Evolutionary conservation across 2,329 filamentous ascomycete genomes (phyloP), one percentile per base, ranked within the genome.

Genomic region (Thielaviopsis cerberus): DNA sequence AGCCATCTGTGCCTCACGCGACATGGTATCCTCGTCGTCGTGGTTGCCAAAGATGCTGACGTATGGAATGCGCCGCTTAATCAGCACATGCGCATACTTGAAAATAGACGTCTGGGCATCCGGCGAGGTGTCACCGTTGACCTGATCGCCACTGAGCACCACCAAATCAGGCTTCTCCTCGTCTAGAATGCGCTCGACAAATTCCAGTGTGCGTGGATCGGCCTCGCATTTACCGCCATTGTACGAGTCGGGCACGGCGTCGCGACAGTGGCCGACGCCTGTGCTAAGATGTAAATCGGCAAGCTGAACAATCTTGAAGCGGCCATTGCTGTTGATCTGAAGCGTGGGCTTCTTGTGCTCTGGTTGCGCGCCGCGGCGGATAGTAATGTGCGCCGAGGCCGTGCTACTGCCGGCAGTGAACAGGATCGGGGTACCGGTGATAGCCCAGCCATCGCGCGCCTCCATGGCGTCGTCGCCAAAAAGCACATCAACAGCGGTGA

Each of bases 21-120:
- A 80, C 63, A 96, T 77, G 52, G 86, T 81, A 34, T 84, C 83
- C 73, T 97, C 91, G 65, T 97, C 91, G 66, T 98, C 92, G 69
- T 98, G 92, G 68, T 98, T 98, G 59, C 92, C 92, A 66, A 97
- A 96, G 61, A 98, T 97, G 61, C 85, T 83, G 17, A 89, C 87
- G 66, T 94, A 97, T 0, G 92, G 92, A 41, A 97, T 88, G 65
- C 88, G 88, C 68, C 86, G 86, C 68, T 88, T 82, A 62, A 88
- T 85, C 55, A 98, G 80, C 13, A 94, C 76, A 53, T 87, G 82
- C 5, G 88, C 86, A 65, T 90, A 88, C 71, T 98, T 98, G 75
- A 94, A 95, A 60, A 98, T 86, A 41, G 91, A 87, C 61, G 85
- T 92, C 68, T 95, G 90, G 10, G 87, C 85, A 73, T 98, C 92